Evolutionary conservation across 139 green algal genomes (phyloP), one percentile per base, ranked within the genome.

Genomic region (Coelastrella sp.): DNA sequence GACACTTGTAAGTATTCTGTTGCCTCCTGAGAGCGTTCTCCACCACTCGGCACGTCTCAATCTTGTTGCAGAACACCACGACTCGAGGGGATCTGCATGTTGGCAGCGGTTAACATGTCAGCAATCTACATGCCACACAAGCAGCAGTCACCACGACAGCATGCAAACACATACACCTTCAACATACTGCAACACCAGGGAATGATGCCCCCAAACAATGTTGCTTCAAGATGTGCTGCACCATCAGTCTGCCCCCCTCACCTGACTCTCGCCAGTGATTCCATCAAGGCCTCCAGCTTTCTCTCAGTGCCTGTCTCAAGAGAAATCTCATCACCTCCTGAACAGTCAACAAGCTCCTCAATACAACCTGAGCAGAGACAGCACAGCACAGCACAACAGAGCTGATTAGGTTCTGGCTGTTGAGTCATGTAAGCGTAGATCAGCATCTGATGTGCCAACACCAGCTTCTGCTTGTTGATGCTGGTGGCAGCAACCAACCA

Each of bases 261-360:
- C 75, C 37, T 82, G 75, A 57, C 21, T 40, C 48, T 68, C 23
- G 30, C 71, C 21, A 94, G 72, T 19, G 89, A 48, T 9, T 83
- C 40, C 45, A 80, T 37, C 51, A 98, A 84, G 30, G 95, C 94
- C 13, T 92, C 91, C 17, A 91, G 83, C 90, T 98, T 98, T 72
- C 96, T 91, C 50, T 48, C 40, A 30, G 92, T 93, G 30, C 93
- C 96, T 25, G 35, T 92, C 86, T 98, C 95, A 45, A 96, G 90
- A 23, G 80, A 90, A 9, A 97, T 89, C 53, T 96, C 93, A 11
- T 94, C 93, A 19, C 95, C 96, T n/a, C 96, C 96, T 71, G 86
- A 94, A 91, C 96, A 99, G 89, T 99, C 96, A 34, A 99, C 88
- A 35, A 99, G 89, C 89, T 97, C 92, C 92, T 98, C 94, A n/a